Base-by-base conservation (phyloP, 164 flowering plant genomes). In the Stephania japonica region DNA sequence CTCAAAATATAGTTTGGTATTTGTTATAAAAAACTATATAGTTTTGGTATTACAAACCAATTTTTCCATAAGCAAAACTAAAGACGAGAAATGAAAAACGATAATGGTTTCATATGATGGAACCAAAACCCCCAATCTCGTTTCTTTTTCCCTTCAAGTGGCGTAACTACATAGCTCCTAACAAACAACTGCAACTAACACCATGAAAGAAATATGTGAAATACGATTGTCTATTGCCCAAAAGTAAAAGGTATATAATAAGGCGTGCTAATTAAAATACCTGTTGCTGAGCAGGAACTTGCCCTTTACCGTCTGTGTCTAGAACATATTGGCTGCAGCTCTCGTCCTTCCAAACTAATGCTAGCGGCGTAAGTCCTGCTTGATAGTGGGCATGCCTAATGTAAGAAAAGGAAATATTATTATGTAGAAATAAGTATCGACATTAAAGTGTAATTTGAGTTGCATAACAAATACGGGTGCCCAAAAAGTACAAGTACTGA, bases 291-390 rank as follows among this genome's bases (percentile, higher is more conserved):
- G 78, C 79, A 26, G 89, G 98, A 81, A 91, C 84, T 74, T 88
- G 84, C 72, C 99, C 99, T 53, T 87, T 87, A 73, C 83, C 85
- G 71, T 95, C 97, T 9, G 99, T 95, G 80, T 95, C 99, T 79
- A 95, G 83, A 64, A 93, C 93, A 84, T 95, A 95, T 67, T 91
- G 92, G 79, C 99, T 93, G 74, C 98, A 95, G 32, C 78, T 86
- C 74, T 85, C 92, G 83, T 95, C 99, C 83, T 95, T 95, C 99
- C 99, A 95, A 18, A 93, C 97, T 73, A 95, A 81, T 47, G 87
- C 86, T 61, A 95, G 78, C 68, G 97, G 99, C 44, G 99, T 95
- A 73, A 85, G 90, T 64, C 99, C 99, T 49, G 90, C 76, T 78
- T 95, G 93, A 85, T 95, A 95, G 80, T 93, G 98, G 47, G 98